Conservation (phyloP, 2,329 filamentous ascomycete genomes). For the Venturia nashicola region DNA sequence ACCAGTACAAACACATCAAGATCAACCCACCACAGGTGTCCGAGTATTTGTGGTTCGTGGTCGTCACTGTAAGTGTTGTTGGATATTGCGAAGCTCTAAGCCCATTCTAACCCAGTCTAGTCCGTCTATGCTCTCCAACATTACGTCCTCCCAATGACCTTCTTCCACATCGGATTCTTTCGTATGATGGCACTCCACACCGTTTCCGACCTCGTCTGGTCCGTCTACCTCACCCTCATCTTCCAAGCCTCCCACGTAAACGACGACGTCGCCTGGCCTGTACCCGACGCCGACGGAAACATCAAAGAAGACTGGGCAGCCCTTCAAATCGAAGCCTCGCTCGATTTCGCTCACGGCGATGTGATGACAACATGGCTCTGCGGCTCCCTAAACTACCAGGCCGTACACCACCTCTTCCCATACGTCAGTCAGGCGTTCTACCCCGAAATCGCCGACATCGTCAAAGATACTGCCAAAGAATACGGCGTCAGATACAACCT, state of each 20-base stretch:
- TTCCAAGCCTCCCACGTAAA: slow-evolving; percentile 10
- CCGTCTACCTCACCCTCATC: slow-evolving; percentile 8
- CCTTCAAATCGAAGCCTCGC: slow-evolving; percentile 8
- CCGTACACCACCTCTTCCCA: slow-evolving; percentile 9
- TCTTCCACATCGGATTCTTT: slow-evolving; percentile 3
- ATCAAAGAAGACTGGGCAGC: slow-evolving; percentile 5
- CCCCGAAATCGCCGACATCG: slow-evolving; percentile 7
- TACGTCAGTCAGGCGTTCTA: slow-evolving; percentile 8
- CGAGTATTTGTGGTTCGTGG: slow-evolving; percentile 3
- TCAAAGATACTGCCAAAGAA: slow-evolving; percentile 2
- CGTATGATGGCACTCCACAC: slow-evolving; percentile 8
- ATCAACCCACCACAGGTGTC: slow-evolving; percentile 6
- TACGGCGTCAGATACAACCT: slow-evolving; percentile 8
- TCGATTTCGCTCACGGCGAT: slow-evolving; percentile 8
- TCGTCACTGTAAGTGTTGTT: neutral
- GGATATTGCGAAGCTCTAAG: neutral
- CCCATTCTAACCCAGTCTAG: neutral
- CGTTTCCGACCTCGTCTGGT: slow-evolving; percentile 7
- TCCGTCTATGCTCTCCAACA: slow-evolving; percentile 8
- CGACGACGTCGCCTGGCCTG: slow-evolving; percentile 9
- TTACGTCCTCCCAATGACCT: slow-evolving; percentile 1
- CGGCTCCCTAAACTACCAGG: slow-evolving; percentile 8
- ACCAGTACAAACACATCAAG: slow-evolving; percentile 7
- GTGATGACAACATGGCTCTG: slow-evolving; percentile 6
- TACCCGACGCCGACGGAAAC: slow-evolving; percentile 1